Base-by-base conservation (phyloP, 345 rosid genomes). In the Sisymbrium altissimum region DNA sequence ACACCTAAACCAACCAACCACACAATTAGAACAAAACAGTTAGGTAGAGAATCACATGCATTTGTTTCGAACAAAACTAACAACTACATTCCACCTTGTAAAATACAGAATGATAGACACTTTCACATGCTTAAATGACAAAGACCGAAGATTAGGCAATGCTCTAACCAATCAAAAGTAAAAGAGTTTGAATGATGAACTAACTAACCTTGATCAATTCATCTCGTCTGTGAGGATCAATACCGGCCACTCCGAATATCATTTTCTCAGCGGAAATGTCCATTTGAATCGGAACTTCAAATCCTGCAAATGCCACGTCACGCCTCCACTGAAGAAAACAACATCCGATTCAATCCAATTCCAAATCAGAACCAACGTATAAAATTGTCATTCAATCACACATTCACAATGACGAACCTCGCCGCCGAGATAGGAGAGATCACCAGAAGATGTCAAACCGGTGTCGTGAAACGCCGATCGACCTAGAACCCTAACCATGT, bases 221-320 rank as follows among this genome's bases (percentile, higher is more conserved):
- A 77, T 72, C 86, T 84, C 96, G 83, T 85, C 97, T 90, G 60
- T 82, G 79, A 33, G 97, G 94, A 85, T 95, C 92, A 71, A 87
- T 83, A 61, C 90, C 96, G 2, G 92, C 86, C 10, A 92, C 97
- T 69, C 97, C 99, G 71, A 88, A 85, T 69, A 92, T 72, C 97
- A 95, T 95, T 62, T 95, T 95, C 83, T 95, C 88, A 0, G 93
- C 97, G 0, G 97, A 89, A 64, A 92, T 75, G 63, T 95, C 99
- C 97, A 92, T 90, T 81, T 92, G 99, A 32, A 95, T 92, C 9
- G 99, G 92, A 70, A 92, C 96, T 4, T 95, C 99, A 66, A 92
- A 95, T 50, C 99, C 99, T 2, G 98, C 96, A 82, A 90, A 95
- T 25, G 98, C 99, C 50, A 95, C 93, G 64, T 95, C 99, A 68